A percentile compares a stretch with the other conserved stretches of the same genome.
Evolutionary conservation across 164 flowering plant genomes (phyloP).

Genomic region (Akebia trifoliata): DNA sequence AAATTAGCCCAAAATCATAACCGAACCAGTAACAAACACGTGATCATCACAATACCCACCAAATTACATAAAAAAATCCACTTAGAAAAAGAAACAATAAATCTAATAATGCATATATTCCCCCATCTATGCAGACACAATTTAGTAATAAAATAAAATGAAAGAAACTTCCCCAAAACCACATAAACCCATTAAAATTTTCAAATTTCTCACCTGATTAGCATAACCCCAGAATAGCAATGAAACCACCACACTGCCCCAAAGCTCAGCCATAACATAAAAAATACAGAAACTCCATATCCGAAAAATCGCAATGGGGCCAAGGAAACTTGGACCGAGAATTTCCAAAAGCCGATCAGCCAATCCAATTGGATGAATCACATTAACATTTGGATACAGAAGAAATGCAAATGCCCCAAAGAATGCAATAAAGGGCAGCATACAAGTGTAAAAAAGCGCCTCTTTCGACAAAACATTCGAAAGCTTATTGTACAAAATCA

Average conservation of each 20-base stretch:
- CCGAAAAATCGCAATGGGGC: constrained; percentile 29
- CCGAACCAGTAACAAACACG: no score
- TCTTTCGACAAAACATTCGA: constrained; percentile 27
- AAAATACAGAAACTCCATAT: constrained; percentile 33
- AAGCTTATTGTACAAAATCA: constrained; percentile 24
- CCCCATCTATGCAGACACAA: no score
- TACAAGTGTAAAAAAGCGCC: constrained; percentile 24
- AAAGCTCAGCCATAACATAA: constrained; percentile 34
- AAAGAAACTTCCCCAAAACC: no score
- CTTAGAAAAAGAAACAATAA: no score
- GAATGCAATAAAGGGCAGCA: constrained; percentile 27
- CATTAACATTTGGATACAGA: constrained; percentile 18
- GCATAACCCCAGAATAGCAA: constrained; percentile 35
- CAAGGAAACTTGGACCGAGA: constrained; percentile 26
- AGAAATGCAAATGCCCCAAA: constrained; percentile 28
- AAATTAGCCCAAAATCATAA: no score
- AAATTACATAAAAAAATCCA: no score
- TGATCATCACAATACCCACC: no score
- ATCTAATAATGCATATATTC: no score
- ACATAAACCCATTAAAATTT: no score
- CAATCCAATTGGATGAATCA: constrained; percentile 23
- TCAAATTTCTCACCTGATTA: constrained; percentile 32
- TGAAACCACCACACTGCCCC: constrained; percentile 34
- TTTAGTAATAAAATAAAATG: no score
- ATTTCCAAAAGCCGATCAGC: constrained; percentile 25